Evolutionary conservation across 2,329 filamentous ascomycete genomes (phyloP), one percentile per base, ranked within the genome.

Genomic region (Ploettnerulaceae sp.): DNA sequence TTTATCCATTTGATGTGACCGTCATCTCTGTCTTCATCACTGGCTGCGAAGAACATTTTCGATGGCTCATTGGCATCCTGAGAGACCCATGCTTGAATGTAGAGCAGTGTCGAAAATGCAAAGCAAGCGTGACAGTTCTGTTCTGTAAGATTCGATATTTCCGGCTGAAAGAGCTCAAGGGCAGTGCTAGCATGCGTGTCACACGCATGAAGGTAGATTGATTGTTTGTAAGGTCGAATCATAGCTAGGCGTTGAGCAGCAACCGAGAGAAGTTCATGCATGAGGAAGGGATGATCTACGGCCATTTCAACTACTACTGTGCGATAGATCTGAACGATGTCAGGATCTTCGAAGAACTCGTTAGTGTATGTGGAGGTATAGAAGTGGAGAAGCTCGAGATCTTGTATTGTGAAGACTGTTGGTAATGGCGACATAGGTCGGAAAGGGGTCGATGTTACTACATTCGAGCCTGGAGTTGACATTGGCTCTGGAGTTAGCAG

Each of bases 131-230:
- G 53, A 14, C 56, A 62, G 34, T 64, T 60, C 48, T 67, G 51
- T 60, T 64, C 12, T 58, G 60, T 48, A 64, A 69, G 59, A 67
- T 67, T 22, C 73, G 76, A 29, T 74, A 82, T 50, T 43, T 59
- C 53, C 12, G 59, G 52, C 44, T 64, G 64, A 48, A 65, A 67
- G 5, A 59, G 42, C 9, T 54, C 50, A 3, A 68, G 52, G 21
- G 56, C 61, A 14, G 51, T 60, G 25, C 62, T 61, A 14, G 64
- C 51, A 17, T 64, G 61, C 1, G 59, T 61, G 17, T 28, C 66
- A 55, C 48, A 66, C 52, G 48, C 60, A 51, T 46, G 53, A 46
- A 37, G 61, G 61, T 49, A 60, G 37, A 21, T 49, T 37, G 15
- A 43, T 38, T 26, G 56, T 51, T 29, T 48, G 31, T 28, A 15